These are phyloP conservation scores for Sistotremastrum niveocremeum DNA, from an alignment of 768 basidiomycete species.

Conservation along the genomic window DNA sequence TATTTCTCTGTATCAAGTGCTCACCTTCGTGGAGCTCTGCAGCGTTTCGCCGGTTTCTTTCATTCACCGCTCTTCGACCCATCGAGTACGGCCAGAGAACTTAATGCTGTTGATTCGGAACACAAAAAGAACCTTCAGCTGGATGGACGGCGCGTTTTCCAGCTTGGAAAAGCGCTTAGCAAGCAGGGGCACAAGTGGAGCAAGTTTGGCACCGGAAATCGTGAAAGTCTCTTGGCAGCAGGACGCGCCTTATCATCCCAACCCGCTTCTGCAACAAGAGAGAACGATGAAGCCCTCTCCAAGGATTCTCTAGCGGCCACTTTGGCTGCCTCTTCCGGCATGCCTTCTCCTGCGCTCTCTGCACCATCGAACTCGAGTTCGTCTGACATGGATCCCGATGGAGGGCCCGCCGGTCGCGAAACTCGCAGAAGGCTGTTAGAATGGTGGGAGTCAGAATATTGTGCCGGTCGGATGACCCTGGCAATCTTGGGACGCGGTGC, in stretches of 20 bases:
- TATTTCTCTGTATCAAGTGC: constrained; percentile 58
- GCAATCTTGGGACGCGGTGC: constrained; percentile 71
- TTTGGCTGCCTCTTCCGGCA: constrained; percentile 40
- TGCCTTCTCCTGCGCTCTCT: constrained; percentile 48
- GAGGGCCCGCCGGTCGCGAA: constrained; percentile 68
- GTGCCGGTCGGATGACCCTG: constrained; percentile 68
- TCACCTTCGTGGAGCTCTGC: constrained; percentile 53
- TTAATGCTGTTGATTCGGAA: constrained; percentile 94
- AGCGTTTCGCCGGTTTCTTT: constrained; percentile 79
- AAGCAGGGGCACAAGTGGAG: constrained; percentile 71
- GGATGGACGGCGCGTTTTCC: constrained; percentile 90
- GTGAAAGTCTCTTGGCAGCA: constrained; percentile 52
- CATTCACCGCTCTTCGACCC: constrained; percentile 82
- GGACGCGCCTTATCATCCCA: constrained; percentile 22
- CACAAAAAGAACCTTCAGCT: constrained; percentile 91
- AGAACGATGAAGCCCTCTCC: constrained; percentile 11
- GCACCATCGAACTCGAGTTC: constrained; percentile 39
- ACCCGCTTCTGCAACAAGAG: constrained; percentile 14
- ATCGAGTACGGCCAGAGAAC: constrained; percentile 76
- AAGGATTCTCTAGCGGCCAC: constrained; percentile 14
- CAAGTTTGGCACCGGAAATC: constrained; percentile 87
- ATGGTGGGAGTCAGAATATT: constrained; percentile 78
- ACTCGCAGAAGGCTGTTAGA: constrained; percentile 65
- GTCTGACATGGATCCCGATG: constrained; percentile 43
- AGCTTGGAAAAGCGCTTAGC: constrained; percentile 79